Percentiles rank a stretch among this genome's conserved stretches.
These are phyloP conservation scores for Penicillium ucsense DNA, from an alignment of 495 filamentous ascomycete species.

Conservation along the genomic window DNA sequence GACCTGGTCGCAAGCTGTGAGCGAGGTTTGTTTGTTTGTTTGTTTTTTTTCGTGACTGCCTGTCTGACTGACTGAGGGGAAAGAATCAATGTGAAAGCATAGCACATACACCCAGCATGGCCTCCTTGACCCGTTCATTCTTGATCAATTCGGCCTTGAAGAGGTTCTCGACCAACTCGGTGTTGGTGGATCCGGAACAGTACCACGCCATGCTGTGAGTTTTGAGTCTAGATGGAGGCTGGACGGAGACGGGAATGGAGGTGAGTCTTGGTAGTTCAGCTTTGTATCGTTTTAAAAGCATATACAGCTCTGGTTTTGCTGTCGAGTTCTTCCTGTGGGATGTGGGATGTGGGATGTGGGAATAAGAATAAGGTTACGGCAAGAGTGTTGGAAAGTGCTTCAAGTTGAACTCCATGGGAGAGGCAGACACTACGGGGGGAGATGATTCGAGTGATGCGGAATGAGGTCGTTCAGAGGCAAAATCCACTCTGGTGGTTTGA, in stretches of 20 bases:
- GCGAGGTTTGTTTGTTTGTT: not conserved
- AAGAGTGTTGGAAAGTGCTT: too few relatives aligned
- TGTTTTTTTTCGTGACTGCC: not conserved
- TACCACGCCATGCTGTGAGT: conserved; percentile 76
- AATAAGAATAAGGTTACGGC: too few relatives aligned
- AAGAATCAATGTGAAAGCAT: not conserved
- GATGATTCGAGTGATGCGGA: too few relatives aligned
- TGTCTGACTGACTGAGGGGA: not conserved
- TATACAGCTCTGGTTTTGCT: too few relatives aligned
- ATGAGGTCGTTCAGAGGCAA: too few relatives aligned
- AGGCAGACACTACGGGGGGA: too few relatives aligned
- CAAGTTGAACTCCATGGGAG: too few relatives aligned
- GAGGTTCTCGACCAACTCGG: conserved; percentile 70
- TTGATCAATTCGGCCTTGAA: conserved; percentile 62
- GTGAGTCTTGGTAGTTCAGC: not conserved
- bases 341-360: too few relatives aligned
- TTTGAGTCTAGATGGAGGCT: not conserved
- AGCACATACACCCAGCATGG: conserved; percentile 60
- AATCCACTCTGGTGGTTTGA: too few relatives aligned
- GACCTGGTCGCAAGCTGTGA: conserved; percentile 43
- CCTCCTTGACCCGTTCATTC: conserved; percentile 56
- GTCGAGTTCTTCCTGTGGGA: too few relatives aligned
- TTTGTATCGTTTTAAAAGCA: too few relatives aligned
- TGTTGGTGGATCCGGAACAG: conserved; percentile 69
- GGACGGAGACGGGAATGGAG: not conserved